Evolutionary conservation across 2,329 filamentous ascomycete species (phyloP), one percentile per base, ranked within the genome.

Genomic region (Lizonia empirigonia): DNA sequence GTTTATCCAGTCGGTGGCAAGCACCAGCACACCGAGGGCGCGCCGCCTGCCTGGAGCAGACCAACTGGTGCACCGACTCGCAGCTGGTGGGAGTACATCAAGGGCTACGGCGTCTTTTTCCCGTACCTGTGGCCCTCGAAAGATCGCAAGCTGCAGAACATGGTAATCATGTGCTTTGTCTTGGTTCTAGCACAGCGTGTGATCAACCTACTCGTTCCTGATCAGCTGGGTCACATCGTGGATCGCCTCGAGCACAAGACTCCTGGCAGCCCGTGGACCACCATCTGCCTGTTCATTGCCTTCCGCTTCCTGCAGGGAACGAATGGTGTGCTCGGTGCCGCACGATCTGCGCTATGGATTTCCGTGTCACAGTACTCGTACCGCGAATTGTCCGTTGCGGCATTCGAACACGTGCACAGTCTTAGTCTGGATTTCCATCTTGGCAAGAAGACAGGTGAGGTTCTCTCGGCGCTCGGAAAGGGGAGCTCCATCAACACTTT

Each of bases 291-390:
- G 8, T 90, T 95, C 72, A 88, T 96, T 53, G 61, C 86, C 29
- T 90, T 85, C 67, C 87, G 90, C 62, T 82, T 92, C 68, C 81
- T 97, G 13, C 94, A 97, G 74, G 94, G 94, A 2, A 87, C 85
- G 44, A 94, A 93, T 53, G 94, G 94, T 16, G 78, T 97, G 37
- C 82, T 99, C 26, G 91, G 91, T 7, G 93, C 91, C 1, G 66
- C 89, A 26, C 84, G 94, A 58, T 88, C 90, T 18, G 85, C 91
- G 27, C 79, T 99, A 24, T 99, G 94, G 94, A 94, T 99, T 41
- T 93, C 94, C 0, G 91, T 99, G 50, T 91, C 92, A 29, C 94
- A 99, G 72, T 96, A 97, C 73, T 96, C 93, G 0, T 99, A 97
- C 75, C 88, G 91, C 67, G 91, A 94, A 58, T 82, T 99, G 51